Conservation (phyloP, 169 alveolate species). For the Cryptosporidium muris region DNA sequence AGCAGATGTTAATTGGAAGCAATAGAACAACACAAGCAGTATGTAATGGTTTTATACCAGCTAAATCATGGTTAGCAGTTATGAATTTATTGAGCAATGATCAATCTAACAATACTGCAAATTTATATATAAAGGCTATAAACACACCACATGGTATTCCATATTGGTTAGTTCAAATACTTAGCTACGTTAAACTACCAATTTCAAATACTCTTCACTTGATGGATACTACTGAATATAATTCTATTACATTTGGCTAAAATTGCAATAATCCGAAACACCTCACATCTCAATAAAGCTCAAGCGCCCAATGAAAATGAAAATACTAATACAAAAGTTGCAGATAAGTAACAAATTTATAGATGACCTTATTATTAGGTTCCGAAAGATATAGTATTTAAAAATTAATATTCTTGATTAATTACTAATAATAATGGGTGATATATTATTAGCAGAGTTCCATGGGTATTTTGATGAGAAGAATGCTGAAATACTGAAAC, state of each 20-base stretch:
- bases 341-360: background rate
- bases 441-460: slow-evolving; percentile 63
- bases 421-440: slow-evolving; percentile 27
- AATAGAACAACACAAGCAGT: slow-evolving; percentile 55
- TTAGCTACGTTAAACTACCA: slow-evolving; percentile 25
- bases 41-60: slow-evolving; percentile 68
- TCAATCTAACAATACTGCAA: slow-evolving; percentile 18
- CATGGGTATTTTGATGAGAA: slow-evolving; percentile 68
- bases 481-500: slow-evolving; percentile 38
- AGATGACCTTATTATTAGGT: background rate
- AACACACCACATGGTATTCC: slow-evolving; percentile 70
- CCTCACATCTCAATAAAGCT: background rate
- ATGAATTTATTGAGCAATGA: slow-evolving; percentile 64
- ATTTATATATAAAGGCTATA: slow-evolving; percentile 36
- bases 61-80: slow-evolving; percentile 69
- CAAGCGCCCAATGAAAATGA: background rate
- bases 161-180: slow-evolving; percentile 55
- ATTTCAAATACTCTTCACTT: slow-evolving; percentile 41
- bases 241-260: slow-evolving; percentile 51
- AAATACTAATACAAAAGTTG: background rate
- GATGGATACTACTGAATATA: slow-evolving; percentile 47
- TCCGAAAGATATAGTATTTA: background rate
- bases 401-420: background rate
- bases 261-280: background rate
- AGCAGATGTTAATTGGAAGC: slow-evolving; percentile 48